Conservation (phyloP, 371 early-diverging fungal genomes). For the Syncephalastrum contaminatum region DNA sequence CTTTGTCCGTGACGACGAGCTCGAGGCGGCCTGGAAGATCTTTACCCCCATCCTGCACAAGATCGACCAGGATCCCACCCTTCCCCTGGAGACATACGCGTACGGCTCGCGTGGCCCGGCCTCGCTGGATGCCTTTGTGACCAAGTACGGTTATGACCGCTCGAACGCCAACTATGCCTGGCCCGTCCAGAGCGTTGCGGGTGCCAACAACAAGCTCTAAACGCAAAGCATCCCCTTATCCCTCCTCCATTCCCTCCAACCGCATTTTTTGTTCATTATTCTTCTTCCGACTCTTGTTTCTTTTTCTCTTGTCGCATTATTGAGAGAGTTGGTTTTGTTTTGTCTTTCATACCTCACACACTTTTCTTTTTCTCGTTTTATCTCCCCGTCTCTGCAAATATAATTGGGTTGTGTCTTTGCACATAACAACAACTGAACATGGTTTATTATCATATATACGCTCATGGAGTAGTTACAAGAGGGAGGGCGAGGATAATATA, state of each 20-base stretch:
- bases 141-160: constrained; percentile 68
- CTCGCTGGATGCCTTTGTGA: constrained; percentile 69
- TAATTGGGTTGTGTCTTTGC: constrained; percentile 1
- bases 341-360: background rate
- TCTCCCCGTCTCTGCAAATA: background rate
- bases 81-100: constrained; percentile 70
- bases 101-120: constrained; percentile 90
- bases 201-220: constrained; percentile 12
- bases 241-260: background rate
- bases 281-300: background rate
- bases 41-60: constrained; percentile 92
- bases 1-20: constrained; percentile 95
- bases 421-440: background rate
- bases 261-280: background rate
- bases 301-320: constrained; percentile 2
- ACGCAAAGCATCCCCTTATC: background rate
- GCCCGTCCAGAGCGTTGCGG: constrained; percentile 40
- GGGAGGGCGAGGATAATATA: background rate
- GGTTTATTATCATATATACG: background rate
- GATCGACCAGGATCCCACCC: constrained; percentile 65
- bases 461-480: background rate
- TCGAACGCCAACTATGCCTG: constrained; percentile 35
- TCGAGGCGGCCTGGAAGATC: constrained; percentile 95
- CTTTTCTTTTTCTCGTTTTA: constrained; percentile 3
- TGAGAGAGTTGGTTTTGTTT: background rate